These are phyloP conservation scores for Cyberlindnera mrakii DNA, from an alignment of 805 yeast genomes.

Conservation along the genomic window DNA sequence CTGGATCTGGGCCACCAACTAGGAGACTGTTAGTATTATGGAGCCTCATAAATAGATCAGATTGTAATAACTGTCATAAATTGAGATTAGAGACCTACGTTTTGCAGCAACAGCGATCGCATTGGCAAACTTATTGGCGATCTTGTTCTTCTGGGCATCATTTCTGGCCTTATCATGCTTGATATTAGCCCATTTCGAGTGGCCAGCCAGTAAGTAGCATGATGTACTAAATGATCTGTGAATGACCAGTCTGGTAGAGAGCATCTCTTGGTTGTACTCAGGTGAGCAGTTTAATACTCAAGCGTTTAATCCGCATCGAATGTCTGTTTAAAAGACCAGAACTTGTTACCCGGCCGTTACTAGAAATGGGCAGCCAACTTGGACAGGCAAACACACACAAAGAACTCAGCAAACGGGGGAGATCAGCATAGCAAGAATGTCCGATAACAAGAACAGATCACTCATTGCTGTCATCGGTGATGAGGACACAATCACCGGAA, in stretches of 20 bases:
- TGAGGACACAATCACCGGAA: slow-evolving; percentile 95
- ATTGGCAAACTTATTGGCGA: slow-evolving; percentile 65
- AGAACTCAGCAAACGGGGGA: not conserved
- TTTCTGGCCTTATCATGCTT: slow-evolving; percentile 92
- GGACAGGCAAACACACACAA: not conserved
- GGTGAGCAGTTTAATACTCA: too few species aligned
- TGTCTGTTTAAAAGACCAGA: too few species aligned
- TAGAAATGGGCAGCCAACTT: not conserved
- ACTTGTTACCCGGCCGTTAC: too few species aligned
- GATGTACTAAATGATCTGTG: slow-evolving; percentile 1
- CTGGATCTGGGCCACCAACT: slow-evolving; percentile 63
- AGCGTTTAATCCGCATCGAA: too few species aligned
- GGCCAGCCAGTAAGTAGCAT: slow-evolving; percentile 45
- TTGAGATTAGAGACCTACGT: slow-evolving; percentile 14
- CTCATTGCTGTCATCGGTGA: slow-evolving; percentile 94
- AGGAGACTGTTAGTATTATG: slow-evolving; percentile 1
- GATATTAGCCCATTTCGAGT: slow-evolving; percentile 92
- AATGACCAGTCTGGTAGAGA: not conserved
- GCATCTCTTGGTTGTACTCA: too few species aligned
- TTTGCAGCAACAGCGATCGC: slow-evolving; percentile 73
- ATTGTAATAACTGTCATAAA: too few species aligned
- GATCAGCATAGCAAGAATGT: not conserved
- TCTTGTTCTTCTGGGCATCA: slow-evolving; percentile 70
- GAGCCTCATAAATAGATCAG: too few species aligned
- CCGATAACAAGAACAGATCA: slow-evolving; percentile 56